Evolutionary conservation across 2,329 filamentous ascomycete species (phyloP), one percentile per base, ranked within the genome.

Genomic region (Sporothrix pseudoabietina): DNA sequence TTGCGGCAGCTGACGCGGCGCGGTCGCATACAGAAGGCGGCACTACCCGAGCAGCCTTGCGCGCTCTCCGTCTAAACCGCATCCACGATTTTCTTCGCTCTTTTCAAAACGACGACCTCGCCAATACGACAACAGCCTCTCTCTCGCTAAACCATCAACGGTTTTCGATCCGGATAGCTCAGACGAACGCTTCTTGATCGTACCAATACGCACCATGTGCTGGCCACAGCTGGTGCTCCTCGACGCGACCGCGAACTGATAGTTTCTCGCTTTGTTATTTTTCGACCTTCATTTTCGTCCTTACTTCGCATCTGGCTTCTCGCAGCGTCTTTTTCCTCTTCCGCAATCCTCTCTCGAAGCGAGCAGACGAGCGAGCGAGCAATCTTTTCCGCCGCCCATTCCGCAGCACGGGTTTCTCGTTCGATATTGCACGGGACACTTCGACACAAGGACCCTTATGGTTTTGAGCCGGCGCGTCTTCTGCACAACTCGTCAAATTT

Each of bases 41-140:
- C 65, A 68, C n/a, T 68, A 52, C 65, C 65, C 65, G 65, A 35
- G 22, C 44, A 16, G 41, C 41, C 44, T 35, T 68, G 44, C 44
- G 44, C 22, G 44, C 65, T 52, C 47, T 52, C 16, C 26, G 16
- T 8, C 65, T 8, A 14, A 52, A 16, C 26, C 44, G 32, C 65
- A n/a, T 14, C 44, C 3, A 8, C 44, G 26, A 26, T 8, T 14
- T 68, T 14, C 26, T 41, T 35, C 16, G 14, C 4, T 12, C 52
- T 22, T 55, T 55, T 19, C 3, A 26, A 30, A 22, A 26, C 26
- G 44, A 68, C 10, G 6, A 32, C 44, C 12, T 61, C 32, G 7
- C 7, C 32, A n/a, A 22, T 7, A 47, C 57, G 5, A n/a, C 52
- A 14, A 3, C 26, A 9, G 52, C 10, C 30, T 30, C 22, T 35